These are phyloP conservation scores for Elongisporangium undulatum DNA, from an alignment of 352 stramenopile species.

Conservation along the genomic window DNA sequence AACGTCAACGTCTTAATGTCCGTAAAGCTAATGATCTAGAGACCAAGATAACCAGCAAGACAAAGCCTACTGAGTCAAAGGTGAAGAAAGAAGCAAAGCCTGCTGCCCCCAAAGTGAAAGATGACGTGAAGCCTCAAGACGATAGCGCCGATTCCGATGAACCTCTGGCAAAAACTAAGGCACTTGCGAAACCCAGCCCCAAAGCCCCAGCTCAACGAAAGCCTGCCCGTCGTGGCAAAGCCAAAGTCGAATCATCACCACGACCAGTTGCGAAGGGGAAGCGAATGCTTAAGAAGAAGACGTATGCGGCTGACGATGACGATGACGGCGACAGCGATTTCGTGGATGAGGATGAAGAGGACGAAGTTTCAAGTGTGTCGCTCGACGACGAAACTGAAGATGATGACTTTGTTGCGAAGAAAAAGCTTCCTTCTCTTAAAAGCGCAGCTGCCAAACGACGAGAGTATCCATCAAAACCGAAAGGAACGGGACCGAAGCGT, in stretches of 20 bases:
- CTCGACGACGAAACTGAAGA: constrained; percentile 26
- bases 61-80: constrained; percentile 7
- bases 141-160: neutral
- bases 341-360: constrained; percentile 22
- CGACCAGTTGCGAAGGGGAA: constrained; percentile 14
- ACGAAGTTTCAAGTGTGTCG: neutral
- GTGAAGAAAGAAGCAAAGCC: constrained; percentile 8
- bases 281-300: constrained; percentile 22
- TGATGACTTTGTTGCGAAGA: constrained; percentile 20
- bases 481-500: constrained; percentile 5
- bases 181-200: too few relatives aligned
- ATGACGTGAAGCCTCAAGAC: constrained; percentile 5
- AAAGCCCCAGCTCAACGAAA: too few relatives aligned
- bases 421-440: constrained; percentile 16
- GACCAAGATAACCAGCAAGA: neutral
- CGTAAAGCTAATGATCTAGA: constrained; percentile 1
- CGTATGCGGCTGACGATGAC: constrained; percentile 13
- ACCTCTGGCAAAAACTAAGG: too few relatives aligned
- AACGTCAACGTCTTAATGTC: neutral
- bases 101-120: too few relatives aligned
- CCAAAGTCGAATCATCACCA: too few relatives aligned
- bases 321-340: constrained; percentile 51
- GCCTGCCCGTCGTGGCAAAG: too few relatives aligned
- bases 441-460: constrained; percentile 1
- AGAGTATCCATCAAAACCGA: constrained; percentile 9